Evolutionary conservation across 1,139 yeast species (phyloP), one percentile per base, ranked within the genome.

Genomic region (Suhomyces wounanorum): DNA sequence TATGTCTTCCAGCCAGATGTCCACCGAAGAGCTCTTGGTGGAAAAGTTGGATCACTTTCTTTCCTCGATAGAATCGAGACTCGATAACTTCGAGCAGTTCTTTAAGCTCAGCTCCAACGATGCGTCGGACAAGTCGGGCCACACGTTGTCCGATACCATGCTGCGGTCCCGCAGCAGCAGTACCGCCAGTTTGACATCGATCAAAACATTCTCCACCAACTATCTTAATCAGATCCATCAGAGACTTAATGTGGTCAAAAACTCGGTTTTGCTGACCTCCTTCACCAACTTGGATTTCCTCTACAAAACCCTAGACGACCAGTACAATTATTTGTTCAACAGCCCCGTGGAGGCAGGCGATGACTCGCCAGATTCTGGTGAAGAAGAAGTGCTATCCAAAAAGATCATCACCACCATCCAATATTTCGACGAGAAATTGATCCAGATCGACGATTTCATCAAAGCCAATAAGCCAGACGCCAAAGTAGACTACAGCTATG

Each of bases 401-500:
- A 82, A 80, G 53, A 72, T 83, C 49, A 69, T 82, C 26, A 75
- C 79, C 18, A 81, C 84, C 11, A 68, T 83, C 35, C 84, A 78
- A 45, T 82, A 77, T 54, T 73, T 83, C 50, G 87, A 83, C 59
- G 82, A 78, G 44, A 83, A 82, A 57, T 69, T 83, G 48, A 67
- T 73, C 36, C 79, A 79, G 53, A 73, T 83, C 49, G 85, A 82
- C 56, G 72, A 73, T 43, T 65, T 77, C 47, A 72, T 82, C 48
- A 77, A 63, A 60, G 75, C 64, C 59, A 71, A 64, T 52, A 68
- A 69, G 31, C 69, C 72, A 1, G 64, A 61, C 38, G 68, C 71
- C 13, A 65, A 65, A 7, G 63, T 59, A 25, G 69, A 71, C 51
- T 73, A 61, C 48, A 14, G 14, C 18, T 16, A 40, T 16, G 61